A percentile compares a stretch with the other conserved stretches of the same genome.
Evolutionary conservation across 202 grass and related monocot species (phyloP).

Genomic region (Setaria italica): DNA sequence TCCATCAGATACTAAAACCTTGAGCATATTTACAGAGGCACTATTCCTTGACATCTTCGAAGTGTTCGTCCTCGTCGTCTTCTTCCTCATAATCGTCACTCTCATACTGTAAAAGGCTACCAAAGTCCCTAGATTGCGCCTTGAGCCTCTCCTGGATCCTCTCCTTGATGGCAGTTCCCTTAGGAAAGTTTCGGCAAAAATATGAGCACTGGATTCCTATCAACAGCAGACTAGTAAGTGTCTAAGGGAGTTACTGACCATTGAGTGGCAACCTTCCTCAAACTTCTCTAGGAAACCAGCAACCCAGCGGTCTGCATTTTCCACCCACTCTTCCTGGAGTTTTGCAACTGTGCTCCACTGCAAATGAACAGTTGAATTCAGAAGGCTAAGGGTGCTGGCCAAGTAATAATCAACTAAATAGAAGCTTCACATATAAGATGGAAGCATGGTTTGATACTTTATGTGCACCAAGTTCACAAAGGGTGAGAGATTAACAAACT

Average conservation of each 20-base stretch:
- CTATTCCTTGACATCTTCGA: slow-evolving; percentile 52
- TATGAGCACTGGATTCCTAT: slow-evolving; percentile 7
- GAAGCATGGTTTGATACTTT: background rate
- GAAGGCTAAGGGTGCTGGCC: background rate
- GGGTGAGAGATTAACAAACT: background rate
- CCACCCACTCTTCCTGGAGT: slow-evolving; percentile 98
- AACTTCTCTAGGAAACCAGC: slow-evolving; percentile 97
- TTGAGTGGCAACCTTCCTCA: slow-evolving; percentile 95
- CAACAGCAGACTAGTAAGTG: background rate
- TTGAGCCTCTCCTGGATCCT: slow-evolving; percentile 84
- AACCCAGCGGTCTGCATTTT: slow-evolving; percentile 99
- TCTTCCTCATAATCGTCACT: slow-evolving; percentile 34
- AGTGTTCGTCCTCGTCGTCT: slow-evolving; percentile 4
- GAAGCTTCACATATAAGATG: background rate
- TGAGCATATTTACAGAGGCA: slow-evolving; percentile 10
- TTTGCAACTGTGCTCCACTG: slow-evolving; percentile 81
- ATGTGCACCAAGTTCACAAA: background rate
- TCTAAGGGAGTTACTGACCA: slow-evolving; percentile 57
- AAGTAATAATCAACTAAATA: slow-evolving; percentile 26
- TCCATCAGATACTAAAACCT: slow-evolving; percentile 22
- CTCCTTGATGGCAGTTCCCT: slow-evolving; percentile 95
- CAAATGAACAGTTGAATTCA: slow-evolving; percentile 31
- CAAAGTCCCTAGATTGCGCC: slow-evolving; percentile 70
- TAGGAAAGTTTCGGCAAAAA: slow-evolving; percentile 13
- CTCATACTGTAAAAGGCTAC: slow-evolving; percentile 75